phyloP scores from a whole-genome alignment of 805 yeast genomes.

The Cyberlindnera xylosilytica region DNA sequence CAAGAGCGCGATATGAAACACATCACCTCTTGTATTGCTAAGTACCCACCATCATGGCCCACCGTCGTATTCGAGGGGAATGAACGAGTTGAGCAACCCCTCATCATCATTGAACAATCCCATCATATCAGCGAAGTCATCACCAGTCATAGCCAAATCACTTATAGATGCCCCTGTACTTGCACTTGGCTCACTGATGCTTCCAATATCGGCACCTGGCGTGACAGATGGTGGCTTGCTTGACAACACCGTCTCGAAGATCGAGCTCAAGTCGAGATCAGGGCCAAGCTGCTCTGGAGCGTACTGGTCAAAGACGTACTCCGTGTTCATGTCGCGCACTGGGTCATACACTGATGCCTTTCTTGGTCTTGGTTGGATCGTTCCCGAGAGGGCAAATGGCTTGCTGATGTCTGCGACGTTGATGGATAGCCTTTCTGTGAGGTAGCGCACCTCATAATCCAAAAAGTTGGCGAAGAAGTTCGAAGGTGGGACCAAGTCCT shows the following conservation, averaged over 20 bases:
- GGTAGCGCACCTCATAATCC: neutral
- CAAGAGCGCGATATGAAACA: too few relatives aligned
- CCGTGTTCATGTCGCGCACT: neutral
- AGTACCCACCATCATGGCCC: too few relatives aligned
- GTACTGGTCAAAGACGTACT: neutral
- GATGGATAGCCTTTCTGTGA: neutral
- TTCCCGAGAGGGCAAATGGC: neutral
- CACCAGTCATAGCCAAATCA: slow-evolving; percentile 1
- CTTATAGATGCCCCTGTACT: too few relatives aligned
- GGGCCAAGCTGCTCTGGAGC: neutral
- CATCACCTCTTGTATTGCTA: too few relatives aligned
- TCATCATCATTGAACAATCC: slow-evolving; percentile 5
- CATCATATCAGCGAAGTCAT: slow-evolving; percentile 5
- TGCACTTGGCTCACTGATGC: too few relatives aligned
- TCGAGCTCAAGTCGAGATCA: neutral
- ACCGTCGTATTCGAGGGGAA: too few relatives aligned
- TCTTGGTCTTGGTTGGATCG: neutral
- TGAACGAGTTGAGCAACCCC: neutral
- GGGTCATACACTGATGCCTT: neutral
- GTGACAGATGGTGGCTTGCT: too few relatives aligned
- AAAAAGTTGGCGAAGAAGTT: neutral
- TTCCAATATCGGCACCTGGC: too few relatives aligned
- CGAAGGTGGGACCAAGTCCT: neutral
- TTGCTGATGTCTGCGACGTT: neutral
- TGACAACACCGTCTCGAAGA: neutral